Evolutionary conservation across 2,329 filamentous ascomycete genomes (phyloP).

Genomic region (Fusarium citri): DNA sequence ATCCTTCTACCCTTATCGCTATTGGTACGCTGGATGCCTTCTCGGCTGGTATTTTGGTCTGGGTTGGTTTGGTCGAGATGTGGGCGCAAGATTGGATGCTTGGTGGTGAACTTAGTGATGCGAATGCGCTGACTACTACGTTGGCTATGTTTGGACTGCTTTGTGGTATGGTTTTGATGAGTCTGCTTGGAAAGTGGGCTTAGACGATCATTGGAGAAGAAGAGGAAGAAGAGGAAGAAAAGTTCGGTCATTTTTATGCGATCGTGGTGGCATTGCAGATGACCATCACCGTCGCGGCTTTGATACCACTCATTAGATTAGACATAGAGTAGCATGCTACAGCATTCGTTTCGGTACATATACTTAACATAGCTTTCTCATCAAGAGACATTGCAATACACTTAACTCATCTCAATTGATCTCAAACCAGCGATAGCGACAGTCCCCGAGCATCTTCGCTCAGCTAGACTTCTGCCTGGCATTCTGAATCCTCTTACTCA

Average conservation of each 20-base stretch:
- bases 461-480: slow-evolving; percentile 43
- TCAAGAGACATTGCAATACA: rapidly evolving
- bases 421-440: background rate
- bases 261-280: background rate
- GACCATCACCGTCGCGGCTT: background rate
- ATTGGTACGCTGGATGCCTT: slow-evolving; percentile 80
- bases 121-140: slow-evolving; percentile 59
- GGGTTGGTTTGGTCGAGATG: slow-evolving; percentile 85
- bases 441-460: background rate
- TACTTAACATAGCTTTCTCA: background rate
- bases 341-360: background rate
- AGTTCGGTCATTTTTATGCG: background rate
- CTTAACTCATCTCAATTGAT: background rate
- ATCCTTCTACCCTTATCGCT: slow-evolving; percentile 73
- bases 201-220: slow-evolving; percentile 48
- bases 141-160: slow-evolving; percentile 67
- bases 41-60: slow-evolving; percentile 79
- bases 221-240: background rate
- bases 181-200: slow-evolving; percentile 80
- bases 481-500: slow-evolving; percentile 42
- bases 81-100: slow-evolving; percentile 79
- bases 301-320: background rate
- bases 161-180: slow-evolving; percentile 75
- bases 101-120: slow-evolving; percentile 65
- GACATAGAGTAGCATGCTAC: background rate